A percentile compares a stretch with the other conserved stretches of the same genome.
These are phyloP conservation scores for Neurospora tetraspora DNA, from an alignment of 495 filamentous ascomycete genomes.

Conservation along the genomic window DNA sequence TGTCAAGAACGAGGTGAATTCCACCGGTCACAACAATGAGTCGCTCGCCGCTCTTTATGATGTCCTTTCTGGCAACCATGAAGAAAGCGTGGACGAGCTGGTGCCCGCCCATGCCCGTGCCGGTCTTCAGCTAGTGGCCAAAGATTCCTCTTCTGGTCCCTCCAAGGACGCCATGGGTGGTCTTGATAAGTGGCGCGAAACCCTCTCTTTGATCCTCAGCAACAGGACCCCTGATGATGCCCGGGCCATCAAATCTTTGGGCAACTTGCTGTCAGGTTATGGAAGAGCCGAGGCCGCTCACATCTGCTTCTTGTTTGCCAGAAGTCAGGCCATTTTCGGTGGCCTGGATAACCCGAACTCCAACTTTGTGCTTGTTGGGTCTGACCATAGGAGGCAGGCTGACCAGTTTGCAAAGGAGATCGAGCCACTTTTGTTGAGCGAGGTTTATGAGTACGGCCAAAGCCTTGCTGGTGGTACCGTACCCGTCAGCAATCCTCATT, in stretches of 20 bases:
- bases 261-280: slow-evolving; percentile 76
- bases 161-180: slow-evolving; percentile 71
- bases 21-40: slow-evolving; percentile 61
- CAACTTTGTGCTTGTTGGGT: slow-evolving; percentile 73
- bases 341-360: slow-evolving; percentile 75
- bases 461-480: slow-evolving; percentile 48
- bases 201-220: slow-evolving; percentile 70
- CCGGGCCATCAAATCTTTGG: slow-evolving; percentile 66
- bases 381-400: slow-evolving; percentile 59
- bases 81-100: slow-evolving; percentile 91
- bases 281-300: slow-evolving; percentile 85
- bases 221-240: slow-evolving; percentile 77
- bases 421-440: slow-evolving; percentile 78
- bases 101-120: slow-evolving; percentile 90
- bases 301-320: slow-evolving; percentile 61
- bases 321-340: slow-evolving; percentile 53
- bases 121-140: slow-evolving; percentile 81
- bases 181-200: slow-evolving; percentile 89
- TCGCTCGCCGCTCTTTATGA: slow-evolving; percentile 85
- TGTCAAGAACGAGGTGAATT: slow-evolving; percentile 82
- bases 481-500: slow-evolving; percentile 60
- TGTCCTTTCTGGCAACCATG: slow-evolving; percentile 84
- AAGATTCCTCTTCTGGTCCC: slow-evolving; percentile 46
- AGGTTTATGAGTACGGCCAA: slow-evolving; percentile 83
- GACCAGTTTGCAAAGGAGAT: slow-evolving; percentile 63